phyloP scores from a whole-genome alignment of 306 rosid genomes.

The Quercus berberidifolia region DNA sequence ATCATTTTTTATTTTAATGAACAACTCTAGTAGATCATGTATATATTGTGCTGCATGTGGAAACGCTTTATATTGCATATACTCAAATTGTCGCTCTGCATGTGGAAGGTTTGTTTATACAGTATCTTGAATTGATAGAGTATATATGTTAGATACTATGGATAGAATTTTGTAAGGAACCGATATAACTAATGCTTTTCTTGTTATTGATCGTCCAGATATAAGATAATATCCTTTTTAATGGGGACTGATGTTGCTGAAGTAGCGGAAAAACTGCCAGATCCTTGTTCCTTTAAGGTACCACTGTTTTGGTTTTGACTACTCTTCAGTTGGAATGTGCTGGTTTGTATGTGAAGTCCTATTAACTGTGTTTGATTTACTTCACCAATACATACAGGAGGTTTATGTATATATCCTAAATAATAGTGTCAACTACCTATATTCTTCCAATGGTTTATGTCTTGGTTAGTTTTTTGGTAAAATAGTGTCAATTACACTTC shows the following conservation, averaged over 20 bases:
- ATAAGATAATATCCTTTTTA: conserved; percentile 23
- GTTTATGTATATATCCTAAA: not conserved
- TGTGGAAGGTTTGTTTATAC: too few species aligned
- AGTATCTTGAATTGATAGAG: too few species aligned
- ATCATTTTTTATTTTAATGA: too few species aligned
- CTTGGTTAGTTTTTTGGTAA: not conserved
- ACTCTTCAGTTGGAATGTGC: not conserved
- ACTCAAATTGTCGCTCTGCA: too few species aligned
- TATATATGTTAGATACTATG: not conserved
- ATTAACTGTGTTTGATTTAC: not conserved
- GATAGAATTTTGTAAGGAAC: conserved; percentile 10
- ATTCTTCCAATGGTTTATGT: not conserved
- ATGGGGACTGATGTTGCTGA: conserved; percentile 72
- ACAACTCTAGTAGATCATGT: too few species aligned
- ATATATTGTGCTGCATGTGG: too few species aligned
- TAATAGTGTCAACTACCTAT: not conserved
- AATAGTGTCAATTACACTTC: not conserved
- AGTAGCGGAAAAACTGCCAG: conserved; percentile 36
- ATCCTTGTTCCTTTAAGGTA: conserved; percentile 61
- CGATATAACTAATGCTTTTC: conserved; percentile 14
- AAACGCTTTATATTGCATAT: too few species aligned
- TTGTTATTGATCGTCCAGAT: conserved; percentile 34
- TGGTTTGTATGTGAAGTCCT: not conserved
- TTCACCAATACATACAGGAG: conserved; percentile 3
- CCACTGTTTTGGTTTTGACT: conserved; percentile 10